Evolutionary conservation across 2,329 filamentous ascomycete genomes (phyloP).

Genomic region (Trichoderma asperellum): DNA sequence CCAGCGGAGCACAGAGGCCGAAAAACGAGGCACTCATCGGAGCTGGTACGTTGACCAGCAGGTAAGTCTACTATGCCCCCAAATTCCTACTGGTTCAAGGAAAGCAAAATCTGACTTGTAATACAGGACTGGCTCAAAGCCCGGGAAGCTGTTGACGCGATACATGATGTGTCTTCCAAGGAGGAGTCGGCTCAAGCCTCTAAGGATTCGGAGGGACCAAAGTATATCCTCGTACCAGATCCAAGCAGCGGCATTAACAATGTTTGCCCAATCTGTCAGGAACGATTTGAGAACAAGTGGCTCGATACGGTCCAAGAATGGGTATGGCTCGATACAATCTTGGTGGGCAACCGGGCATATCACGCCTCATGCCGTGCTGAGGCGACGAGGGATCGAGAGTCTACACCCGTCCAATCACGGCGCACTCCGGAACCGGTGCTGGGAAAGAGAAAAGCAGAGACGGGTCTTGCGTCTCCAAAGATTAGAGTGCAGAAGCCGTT

Average conservation of each 20-base stretch:
- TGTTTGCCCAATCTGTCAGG: slow-evolving; percentile 91
- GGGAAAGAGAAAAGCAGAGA: slow-evolving; percentile 77
- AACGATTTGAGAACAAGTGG: slow-evolving; percentile 91
- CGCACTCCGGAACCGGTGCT: slow-evolving; percentile 67
- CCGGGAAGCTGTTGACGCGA: slow-evolving; percentile 75
- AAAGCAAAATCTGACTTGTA: slow-evolving; percentile 21
- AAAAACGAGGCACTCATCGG: slow-evolving; percentile 84
- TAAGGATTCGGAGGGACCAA: slow-evolving; percentile 51
- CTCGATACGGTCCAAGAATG: slow-evolving; percentile 92
- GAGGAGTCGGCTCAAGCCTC: slow-evolving; percentile 41
- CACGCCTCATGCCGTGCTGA: slow-evolving; percentile 90
- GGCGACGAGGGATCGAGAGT: slow-evolving; percentile 67
- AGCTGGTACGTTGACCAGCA: slow-evolving; percentile 94
- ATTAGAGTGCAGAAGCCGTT: slow-evolving; percentile 44
- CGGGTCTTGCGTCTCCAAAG: slow-evolving; percentile 48
- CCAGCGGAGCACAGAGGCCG: slow-evolving; percentile 81
- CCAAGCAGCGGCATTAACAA: slow-evolving; percentile 74
- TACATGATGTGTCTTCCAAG: slow-evolving; percentile 46
- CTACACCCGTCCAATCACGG: slow-evolving; percentile 47
- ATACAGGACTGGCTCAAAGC: slow-evolving; percentile 85
- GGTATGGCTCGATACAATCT: slow-evolving; percentile 90
- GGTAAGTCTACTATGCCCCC: slow-evolving; percentile 53
- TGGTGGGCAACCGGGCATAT: slow-evolving; percentile 78
- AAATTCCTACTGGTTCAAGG: neutral
- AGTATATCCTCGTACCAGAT: slow-evolving; percentile 83